phyloP scores from a whole-genome alignment of 2,329 filamentous ascomycete species.

The Aspergillus persii region DNA sequence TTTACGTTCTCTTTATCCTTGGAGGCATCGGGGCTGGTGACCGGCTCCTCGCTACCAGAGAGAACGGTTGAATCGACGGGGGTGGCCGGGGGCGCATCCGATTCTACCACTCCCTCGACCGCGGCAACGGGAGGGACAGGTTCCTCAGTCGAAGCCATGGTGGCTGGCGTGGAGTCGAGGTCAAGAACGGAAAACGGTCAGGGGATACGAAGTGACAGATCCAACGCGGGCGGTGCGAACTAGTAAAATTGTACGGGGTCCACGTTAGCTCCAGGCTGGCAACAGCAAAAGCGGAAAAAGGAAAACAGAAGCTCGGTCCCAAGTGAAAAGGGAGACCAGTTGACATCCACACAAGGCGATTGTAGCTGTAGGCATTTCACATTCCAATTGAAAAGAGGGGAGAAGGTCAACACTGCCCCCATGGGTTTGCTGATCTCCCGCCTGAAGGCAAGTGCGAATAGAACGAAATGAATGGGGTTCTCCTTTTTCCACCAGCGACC shows the following conservation, averaged over 20 bases:
- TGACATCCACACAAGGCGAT: background rate
- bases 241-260: conserved; percentile 13
- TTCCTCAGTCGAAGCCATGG: conserved; percentile 37
- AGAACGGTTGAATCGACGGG: conserved; percentile 33
- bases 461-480: background rate
- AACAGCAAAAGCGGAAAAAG: background rate
- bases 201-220: conserved; percentile 1
- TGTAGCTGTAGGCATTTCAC: background rate
- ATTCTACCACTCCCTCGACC: conserved; percentile 22
- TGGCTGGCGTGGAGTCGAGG: conserved; percentile 1
- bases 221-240: background rate
- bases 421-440: background rate
- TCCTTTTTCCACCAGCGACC: background rate
- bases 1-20: conserved; percentile 34
- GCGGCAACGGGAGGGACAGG: conserved; percentile 24
- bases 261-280: conserved; percentile 12
- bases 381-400: background rate
- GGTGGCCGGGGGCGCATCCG: conserved; percentile 33
- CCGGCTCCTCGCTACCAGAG: conserved; percentile 33
- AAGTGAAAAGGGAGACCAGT: background rate
- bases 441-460: background rate
- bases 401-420: background rate
- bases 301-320: background rate
- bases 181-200: conserved; percentile 1
- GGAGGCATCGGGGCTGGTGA: conserved; percentile 35